Conservation (phyloP, 306 rosid genomes). For the Vigna angularis region DNA sequence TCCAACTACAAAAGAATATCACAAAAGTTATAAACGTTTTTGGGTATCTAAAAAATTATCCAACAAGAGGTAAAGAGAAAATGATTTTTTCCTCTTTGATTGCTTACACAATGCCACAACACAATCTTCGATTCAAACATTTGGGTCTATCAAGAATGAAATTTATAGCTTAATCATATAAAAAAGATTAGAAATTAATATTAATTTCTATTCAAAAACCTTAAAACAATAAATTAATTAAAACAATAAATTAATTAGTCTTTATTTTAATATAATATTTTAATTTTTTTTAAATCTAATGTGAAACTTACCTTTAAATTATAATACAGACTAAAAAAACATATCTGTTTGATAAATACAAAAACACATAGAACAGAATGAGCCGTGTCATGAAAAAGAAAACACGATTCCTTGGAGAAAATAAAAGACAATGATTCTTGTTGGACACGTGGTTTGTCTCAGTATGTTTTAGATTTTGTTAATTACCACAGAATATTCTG, state of each 20-base stretch:
- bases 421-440: background rate
- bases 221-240: too few relatives aligned
- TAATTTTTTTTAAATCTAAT: too few relatives aligned
- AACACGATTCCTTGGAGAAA: slow-evolving; percentile 13
- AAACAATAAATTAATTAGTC: too few relatives aligned
- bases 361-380: background rate
- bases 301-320: too few relatives aligned
- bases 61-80: background rate
- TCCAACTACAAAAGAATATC: background rate
- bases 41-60: background rate
- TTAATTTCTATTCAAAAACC: too few relatives aligned
- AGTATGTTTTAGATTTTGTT: background rate
- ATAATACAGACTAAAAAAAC: too few relatives aligned
- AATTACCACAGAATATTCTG: slow-evolving; percentile 13
- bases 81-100: background rate
- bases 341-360: background rate
- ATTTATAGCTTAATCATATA: too few relatives aligned
- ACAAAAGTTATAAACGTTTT: background rate
- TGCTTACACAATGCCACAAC: background rate
- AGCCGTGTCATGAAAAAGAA: background rate
- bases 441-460: slow-evolving; percentile 1
- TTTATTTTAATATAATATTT: too few relatives aligned
- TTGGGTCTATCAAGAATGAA: too few relatives aligned
- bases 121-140: background rate
- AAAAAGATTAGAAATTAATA: too few relatives aligned